phyloP scores from a whole-genome alignment of 371 early-diverging fungal genomes.

The Mucor circinelloides region DNA sequence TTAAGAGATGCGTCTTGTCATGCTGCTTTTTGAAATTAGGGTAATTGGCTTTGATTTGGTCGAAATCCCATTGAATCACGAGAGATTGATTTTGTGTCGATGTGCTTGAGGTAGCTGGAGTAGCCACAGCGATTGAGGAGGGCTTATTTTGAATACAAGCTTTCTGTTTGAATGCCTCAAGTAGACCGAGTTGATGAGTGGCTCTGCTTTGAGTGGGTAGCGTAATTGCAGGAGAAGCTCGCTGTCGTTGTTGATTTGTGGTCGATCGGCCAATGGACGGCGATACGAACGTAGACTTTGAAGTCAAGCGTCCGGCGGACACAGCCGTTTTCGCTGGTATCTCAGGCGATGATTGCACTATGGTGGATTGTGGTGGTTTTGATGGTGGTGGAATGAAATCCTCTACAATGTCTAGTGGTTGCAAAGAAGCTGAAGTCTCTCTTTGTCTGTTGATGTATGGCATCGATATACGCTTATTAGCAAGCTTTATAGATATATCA shows the following conservation, averaged over 20 bases:
- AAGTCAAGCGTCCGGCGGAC: not conserved
- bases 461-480: not conserved
- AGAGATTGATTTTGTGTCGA: not conserved
- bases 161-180: not conserved
- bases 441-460: not conserved
- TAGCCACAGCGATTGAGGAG: not conserved
- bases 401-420: not conserved
- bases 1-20: not conserved
- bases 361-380: not conserved
- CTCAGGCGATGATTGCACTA: not conserved
- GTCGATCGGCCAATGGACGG: not conserved
- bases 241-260: not conserved
- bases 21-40: conserved; percentile 1
- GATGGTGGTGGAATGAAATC: not conserved
- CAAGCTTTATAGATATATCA: not conserved
- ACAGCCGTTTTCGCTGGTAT: not conserved
- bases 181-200: not conserved
- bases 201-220: not conserved
- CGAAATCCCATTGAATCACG: not conserved
- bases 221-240: not conserved
- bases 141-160: not conserved
- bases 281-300: not conserved
- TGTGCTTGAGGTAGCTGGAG: not conserved
- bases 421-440: not conserved
- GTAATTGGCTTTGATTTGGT: conserved; percentile 5